Percentiles rank a stretch among this genome's conserved stretches.
Conservation (phyloP, 306 rosid species). For the Quercus aquifolioides region DNA sequence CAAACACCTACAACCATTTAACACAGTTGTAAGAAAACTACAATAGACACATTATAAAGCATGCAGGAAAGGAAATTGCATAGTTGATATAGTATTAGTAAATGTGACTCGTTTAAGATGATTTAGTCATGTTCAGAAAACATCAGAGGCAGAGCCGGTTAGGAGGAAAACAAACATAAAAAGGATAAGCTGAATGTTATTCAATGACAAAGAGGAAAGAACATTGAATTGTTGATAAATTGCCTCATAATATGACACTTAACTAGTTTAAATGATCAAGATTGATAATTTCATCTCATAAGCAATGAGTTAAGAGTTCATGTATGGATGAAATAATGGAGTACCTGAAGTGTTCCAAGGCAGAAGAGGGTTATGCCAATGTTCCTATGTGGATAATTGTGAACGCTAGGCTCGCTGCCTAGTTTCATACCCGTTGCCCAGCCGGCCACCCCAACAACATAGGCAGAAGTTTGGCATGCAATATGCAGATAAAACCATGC, state of each 20-base stretch:
- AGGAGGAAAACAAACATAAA: not conserved
- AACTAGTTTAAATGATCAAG: not conserved
- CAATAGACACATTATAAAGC: too few species aligned
- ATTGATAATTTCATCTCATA: not conserved
- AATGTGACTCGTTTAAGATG: not conserved
- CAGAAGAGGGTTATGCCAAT: slow-evolving; percentile 80
- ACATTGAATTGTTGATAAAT: not conserved
- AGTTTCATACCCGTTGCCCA: slow-evolving; percentile 96
- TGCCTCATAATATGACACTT: not conserved
- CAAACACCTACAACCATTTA: slow-evolving; percentile 59
- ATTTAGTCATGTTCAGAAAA: not conserved
- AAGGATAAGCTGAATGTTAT: too few species aligned
- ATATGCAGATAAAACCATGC: slow-evolving; percentile 98
- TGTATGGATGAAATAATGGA: not conserved
- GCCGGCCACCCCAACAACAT: slow-evolving; percentile 86
- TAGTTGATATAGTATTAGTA: not conserved
- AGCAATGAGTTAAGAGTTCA: not conserved
- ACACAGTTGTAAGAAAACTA: not conserved
- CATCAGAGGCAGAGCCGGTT: not conserved
- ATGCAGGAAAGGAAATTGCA: not conserved
- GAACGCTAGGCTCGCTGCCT: slow-evolving; percentile 54
- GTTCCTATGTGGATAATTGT: slow-evolving; percentile 44
- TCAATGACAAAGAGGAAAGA: too few species aligned
- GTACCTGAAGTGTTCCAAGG: slow-evolving; percentile 92
- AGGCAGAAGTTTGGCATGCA: slow-evolving; percentile 82